Conservation (phyloP, 257 asterid genomes). For the Solanum ossicruentum region DNA sequence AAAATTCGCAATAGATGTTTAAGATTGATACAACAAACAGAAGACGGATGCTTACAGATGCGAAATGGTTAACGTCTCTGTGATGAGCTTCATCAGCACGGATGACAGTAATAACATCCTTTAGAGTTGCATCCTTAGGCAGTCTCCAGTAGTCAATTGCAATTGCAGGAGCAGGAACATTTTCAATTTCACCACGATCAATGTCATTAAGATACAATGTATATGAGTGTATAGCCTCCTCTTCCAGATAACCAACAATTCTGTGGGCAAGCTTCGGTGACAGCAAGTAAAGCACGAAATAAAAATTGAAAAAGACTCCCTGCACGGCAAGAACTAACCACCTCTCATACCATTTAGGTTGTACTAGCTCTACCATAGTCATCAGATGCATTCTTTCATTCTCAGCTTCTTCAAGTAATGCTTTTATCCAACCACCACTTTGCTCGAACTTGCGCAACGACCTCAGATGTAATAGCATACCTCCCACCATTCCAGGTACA, state of each 20-base stretch:
- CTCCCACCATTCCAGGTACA: slow-evolving; percentile 97
- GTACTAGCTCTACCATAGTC: slow-evolving; percentile 92
- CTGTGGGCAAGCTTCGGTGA: slow-evolving; percentile 89
- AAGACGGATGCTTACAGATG: slow-evolving; percentile 48
- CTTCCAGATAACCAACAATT: slow-evolving; percentile 89
- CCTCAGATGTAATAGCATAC: slow-evolving; percentile 71
- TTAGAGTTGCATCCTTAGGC: slow-evolving; percentile 60
- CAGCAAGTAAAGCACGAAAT: slow-evolving; percentile 50
- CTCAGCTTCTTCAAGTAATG: slow-evolving; percentile 92
- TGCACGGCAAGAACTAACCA: slow-evolving; percentile 68
- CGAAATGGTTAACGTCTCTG: slow-evolving; percentile 94
- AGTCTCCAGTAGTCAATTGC: slow-evolving; percentile 92
- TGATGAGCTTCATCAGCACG: slow-evolving; percentile 98
- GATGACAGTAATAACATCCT: slow-evolving; percentile 67
- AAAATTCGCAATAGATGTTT: neutral
- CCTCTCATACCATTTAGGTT: slow-evolving; percentile 90
- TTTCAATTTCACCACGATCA: slow-evolving; percentile 50
- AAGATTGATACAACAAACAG: neutral
- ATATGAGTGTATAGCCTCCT: slow-evolving; percentile 88
- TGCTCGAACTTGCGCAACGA: slow-evolving; percentile 80
- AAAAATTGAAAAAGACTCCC: slow-evolving; percentile 82
- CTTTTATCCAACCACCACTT: slow-evolving; percentile 97
- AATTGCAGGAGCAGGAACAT: slow-evolving; percentile 79
- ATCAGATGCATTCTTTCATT: slow-evolving; percentile 95
- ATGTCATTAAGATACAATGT: slow-evolving; percentile 71